phyloP scores from a whole-genome alignment of 23 red algal genomes.

The Gracilaria domingensis region DNA sequence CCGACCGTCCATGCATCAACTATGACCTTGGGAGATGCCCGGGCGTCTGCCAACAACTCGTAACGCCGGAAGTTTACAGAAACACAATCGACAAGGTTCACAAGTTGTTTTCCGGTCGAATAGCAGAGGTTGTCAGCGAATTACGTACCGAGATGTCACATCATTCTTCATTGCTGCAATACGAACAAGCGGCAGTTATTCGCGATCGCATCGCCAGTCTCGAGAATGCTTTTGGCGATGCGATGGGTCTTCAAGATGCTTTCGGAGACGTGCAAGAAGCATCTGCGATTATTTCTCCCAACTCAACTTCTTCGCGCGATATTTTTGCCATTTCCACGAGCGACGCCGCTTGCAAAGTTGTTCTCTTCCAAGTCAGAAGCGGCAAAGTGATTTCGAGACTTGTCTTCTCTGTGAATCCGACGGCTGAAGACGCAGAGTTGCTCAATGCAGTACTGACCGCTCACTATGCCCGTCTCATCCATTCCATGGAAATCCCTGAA shows the following conservation, averaged over 20 bases:
- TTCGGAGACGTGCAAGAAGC: constrained; percentile 13
- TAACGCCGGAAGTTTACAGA: constrained; percentile 51
- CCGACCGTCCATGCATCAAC: constrained; percentile 82
- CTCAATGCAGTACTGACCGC: constrained; percentile 39
- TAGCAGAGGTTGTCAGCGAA: constrained; percentile 35
- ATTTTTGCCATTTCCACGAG: constrained; percentile 12
- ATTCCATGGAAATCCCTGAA: constrained; percentile 59
- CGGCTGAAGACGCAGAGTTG: constrained; percentile 26
- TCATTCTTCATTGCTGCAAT: constrained; percentile 34
- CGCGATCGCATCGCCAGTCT: constrained; percentile 66
- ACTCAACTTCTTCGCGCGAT: constrained; percentile 25
- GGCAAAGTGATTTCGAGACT: constrained; percentile 66
- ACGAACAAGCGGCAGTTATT: constrained; percentile 64
- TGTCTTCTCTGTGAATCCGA: constrained; percentile 47
- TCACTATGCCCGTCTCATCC: constrained; percentile 54
- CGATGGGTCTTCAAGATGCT: neutral
- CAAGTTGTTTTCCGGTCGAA: constrained; percentile 70
- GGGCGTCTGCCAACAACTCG: constrained; percentile 83
- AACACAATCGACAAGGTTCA: constrained; percentile 66
- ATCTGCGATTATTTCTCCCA: constrained; percentile 13
- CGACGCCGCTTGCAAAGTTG: constrained; percentile 43
- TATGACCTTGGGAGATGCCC: constrained; percentile 86
- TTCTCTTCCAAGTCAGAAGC: constrained; percentile 65
- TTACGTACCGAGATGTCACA: constrained; percentile 64
- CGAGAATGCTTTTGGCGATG: constrained; percentile 43